Conservation (phyloP, 306 rosid genomes). For the Cucumis cinereus region DNA sequence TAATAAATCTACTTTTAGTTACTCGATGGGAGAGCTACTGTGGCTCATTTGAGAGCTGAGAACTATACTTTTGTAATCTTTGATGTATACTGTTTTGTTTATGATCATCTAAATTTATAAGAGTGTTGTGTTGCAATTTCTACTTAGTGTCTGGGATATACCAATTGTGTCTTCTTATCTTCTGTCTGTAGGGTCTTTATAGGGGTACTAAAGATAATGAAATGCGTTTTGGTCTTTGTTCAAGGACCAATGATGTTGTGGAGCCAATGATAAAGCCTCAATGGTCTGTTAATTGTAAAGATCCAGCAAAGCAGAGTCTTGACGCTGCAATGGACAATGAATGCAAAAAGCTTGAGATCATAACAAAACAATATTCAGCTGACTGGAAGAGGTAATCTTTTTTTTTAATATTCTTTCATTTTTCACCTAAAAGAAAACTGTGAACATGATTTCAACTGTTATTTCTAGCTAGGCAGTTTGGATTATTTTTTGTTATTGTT, state of each 20-base stretch:
- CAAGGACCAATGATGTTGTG: constrained; percentile 86
- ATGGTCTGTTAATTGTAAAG: constrained; percentile 72
- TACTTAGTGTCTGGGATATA: background rate
- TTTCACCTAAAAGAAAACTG: background rate
- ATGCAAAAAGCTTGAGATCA: constrained; percentile 46
- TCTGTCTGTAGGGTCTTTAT: constrained; percentile 49
- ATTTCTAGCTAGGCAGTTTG: background rate
- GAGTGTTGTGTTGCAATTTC: background rate
- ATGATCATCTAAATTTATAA: background rate
- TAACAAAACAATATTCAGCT: constrained; percentile 77
- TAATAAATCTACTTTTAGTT: background rate
- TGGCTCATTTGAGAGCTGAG: background rate
- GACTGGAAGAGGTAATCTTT: constrained; percentile 68
- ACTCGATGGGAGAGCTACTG: background rate
- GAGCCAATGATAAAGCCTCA: constrained; percentile 94
- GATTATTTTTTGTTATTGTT: background rate
- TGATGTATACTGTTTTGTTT: background rate
- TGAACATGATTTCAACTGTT: background rate
- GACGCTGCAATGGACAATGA: constrained; percentile 55
- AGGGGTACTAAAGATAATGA: constrained; percentile 78
- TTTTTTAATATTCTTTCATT: background rate
- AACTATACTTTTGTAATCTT: background rate
- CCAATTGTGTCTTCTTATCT: constrained; percentile 1
- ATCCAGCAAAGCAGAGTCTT: constrained; percentile 63
- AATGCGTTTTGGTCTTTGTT: constrained; percentile 88